Conservation (phyloP, 345 rosid genomes). For the Citrus hindsii region DNA sequence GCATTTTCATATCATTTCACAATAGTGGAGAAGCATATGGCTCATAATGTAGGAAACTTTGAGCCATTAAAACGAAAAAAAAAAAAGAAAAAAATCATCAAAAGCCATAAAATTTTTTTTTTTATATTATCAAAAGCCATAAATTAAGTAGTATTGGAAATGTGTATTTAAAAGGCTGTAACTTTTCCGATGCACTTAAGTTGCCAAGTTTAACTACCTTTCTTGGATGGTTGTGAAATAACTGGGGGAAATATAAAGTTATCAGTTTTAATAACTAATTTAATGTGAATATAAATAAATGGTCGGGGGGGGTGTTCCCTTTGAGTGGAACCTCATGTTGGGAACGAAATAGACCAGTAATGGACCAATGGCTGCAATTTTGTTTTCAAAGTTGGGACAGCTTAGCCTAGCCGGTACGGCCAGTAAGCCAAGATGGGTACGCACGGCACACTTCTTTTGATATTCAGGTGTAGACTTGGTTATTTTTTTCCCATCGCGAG, state of each 20-base stretch:
- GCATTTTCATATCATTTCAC: not conserved
- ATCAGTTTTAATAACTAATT: not conserved
- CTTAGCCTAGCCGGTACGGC: not conserved
- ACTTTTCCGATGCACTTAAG: not conserved
- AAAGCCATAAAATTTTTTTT: too few relatives aligned
- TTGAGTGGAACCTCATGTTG: constrained; percentile 30
- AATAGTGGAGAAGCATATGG: not conserved
- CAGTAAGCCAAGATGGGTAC: not conserved
- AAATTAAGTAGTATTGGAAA: not conserved
- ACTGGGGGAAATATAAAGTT: not conserved
- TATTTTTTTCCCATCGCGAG: not conserved
- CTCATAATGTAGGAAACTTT: not conserved
- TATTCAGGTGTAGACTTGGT: too few relatives aligned
- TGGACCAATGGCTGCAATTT: not conserved
- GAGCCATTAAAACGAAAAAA: not conserved
- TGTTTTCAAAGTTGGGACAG: not conserved
- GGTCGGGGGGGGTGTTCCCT: constrained; percentile 20
- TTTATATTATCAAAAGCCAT: too few relatives aligned
- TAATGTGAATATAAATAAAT: not conserved
- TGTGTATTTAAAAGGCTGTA: not conserved
- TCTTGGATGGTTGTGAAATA: constrained; percentile 2
- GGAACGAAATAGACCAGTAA: constrained; percentile 8
- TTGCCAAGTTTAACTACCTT: not conserved
- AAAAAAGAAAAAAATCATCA: not conserved
- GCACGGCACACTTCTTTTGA: not conserved